Evolutionary conservation across 192 early-diverging fungal species (phyloP).

Genomic region (Jimgerdemannia flammicorona): DNA sequence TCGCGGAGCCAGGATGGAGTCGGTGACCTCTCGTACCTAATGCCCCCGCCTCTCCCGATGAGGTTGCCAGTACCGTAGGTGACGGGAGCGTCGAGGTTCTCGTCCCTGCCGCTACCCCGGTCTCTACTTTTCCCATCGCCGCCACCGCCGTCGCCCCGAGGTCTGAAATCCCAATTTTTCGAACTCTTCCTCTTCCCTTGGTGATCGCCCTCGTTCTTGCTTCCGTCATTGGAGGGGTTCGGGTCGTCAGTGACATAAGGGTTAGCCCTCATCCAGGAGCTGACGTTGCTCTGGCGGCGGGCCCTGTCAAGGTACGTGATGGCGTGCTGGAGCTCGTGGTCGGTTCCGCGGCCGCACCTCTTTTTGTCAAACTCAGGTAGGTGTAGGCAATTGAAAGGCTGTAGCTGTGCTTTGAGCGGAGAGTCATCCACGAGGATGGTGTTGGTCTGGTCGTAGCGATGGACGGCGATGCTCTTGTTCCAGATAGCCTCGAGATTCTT

Average conservation of each 20-base stretch:
- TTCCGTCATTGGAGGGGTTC: no score
- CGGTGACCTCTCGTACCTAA: no score
- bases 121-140: no score
- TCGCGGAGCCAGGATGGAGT: no score
- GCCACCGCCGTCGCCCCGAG: no score
- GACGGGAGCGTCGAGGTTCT: no score
- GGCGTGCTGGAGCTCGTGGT: slow-evolving; percentile 41
- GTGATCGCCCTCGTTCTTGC: no score
- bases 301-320: slow-evolving; percentile 29
- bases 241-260: slow-evolving; percentile 21
- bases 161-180: no score
- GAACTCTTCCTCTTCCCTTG: no score
- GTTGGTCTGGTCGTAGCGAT: slow-evolving; percentile 35
- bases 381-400: slow-evolving; percentile 43
- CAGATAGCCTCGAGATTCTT: slow-evolving; percentile 63
- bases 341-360: background rate
- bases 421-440: slow-evolving; percentile 56
- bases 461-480: slow-evolving; percentile 8
- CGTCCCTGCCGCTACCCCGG: no score
- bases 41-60: no score
- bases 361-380: slow-evolving; percentile 29
- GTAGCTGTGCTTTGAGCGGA: slow-evolving; percentile 38
- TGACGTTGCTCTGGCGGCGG: slow-evolving; percentile 35
- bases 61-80: no score
- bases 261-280: slow-evolving; percentile 32